Base-by-base conservation (phyloP, 768 basidiomycete genomes). In the Mrakia blollopis region DNA sequence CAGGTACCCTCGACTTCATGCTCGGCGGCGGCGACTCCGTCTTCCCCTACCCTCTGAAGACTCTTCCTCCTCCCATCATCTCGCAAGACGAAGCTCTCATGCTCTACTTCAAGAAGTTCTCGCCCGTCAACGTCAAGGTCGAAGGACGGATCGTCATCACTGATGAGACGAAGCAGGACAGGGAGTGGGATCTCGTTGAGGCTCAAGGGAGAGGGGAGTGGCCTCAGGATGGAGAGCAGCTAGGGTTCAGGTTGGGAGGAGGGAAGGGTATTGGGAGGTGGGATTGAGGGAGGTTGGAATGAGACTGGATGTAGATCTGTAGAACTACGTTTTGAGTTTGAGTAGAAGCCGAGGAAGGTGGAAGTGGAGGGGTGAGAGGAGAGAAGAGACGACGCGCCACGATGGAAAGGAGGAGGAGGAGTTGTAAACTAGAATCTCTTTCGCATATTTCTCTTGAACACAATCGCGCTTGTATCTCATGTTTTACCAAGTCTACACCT, bases 1-100 rank as follows among this genome's bases (percentile, higher is more conserved):
- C 18, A 25, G 68, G 30, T 47, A 79, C 82, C 21, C 71, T 81
- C 39, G 82, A 83, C 75, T 83, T 81, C 76, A 18, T 83, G 25
- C 78, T 80, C 3, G 79, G 74, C 1, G 81, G 81, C 41, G 75
- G 75, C 13, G 81, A 81, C 72, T 75, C 72, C 61, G 79, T 80
- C 74, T 78, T 79, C 62, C 67, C 77, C 50, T 65, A 71, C 44
- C 50, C 81, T 16, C 37, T 78, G 21, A 35, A 39, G 23, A 13
- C 44, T 6, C 35, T 54, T 16, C 71, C 76, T 2, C 30, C 76
- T 13, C 37, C 52, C 0, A 21, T 73, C 16, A 68, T 70, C 44
- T 72, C 62, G 2, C 78, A 82, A 35, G 81, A 50, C 47, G 47
- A 50, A 14, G 47, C 47, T 50, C 47, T 50, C 47, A 18, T 21